Percentiles rank a stretch among this genome's conserved stretches.
phyloP scores from a whole-genome alignment of 768 basidiomycete species.

The Tubosaeta sp. region DNA sequence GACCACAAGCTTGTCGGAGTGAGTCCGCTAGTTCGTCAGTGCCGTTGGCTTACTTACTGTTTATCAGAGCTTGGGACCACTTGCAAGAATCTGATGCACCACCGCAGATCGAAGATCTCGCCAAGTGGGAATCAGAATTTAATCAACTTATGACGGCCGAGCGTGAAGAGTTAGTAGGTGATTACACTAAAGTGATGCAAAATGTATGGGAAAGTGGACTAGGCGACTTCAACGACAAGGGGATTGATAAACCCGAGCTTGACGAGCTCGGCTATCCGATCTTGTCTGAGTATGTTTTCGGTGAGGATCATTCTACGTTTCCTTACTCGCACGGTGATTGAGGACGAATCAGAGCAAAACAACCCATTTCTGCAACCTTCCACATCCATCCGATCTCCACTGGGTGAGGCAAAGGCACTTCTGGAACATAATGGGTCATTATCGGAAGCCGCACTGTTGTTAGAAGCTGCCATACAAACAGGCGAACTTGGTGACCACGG shows the following conservation, averaged over 20 bases:
- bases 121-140: slow-evolving; percentile 82
- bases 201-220: slow-evolving; percentile 58
- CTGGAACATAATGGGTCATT: slow-evolving; percentile 80
- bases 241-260: slow-evolving; percentile 40
- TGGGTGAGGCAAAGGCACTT: slow-evolving; percentile 72
- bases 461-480: slow-evolving; percentile 88
- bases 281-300: slow-evolving; percentile 71
- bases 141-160: slow-evolving; percentile 70
- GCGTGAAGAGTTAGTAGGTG: slow-evolving; percentile 61
- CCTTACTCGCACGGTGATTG: background rate
- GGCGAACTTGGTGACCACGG: slow-evolving; percentile 78
- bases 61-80: slow-evolving; percentile 56
- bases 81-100: slow-evolving; percentile 55
- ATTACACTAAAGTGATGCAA: slow-evolving; percentile 60
- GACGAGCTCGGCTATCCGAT: slow-evolving; percentile 74
- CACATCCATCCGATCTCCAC: slow-evolving; percentile 41
- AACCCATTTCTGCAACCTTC: slow-evolving; percentile 66
- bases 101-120: slow-evolving; percentile 58
- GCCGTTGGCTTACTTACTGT: slow-evolving; percentile 1
- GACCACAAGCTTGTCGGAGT: slow-evolving; percentile 53
- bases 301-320: slow-evolving; percentile 39
- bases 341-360: slow-evolving; percentile 49
- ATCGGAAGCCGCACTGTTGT: slow-evolving; percentile 77
- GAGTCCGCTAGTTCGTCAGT: slow-evolving; percentile 16
- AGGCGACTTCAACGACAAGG: slow-evolving; percentile 39